phyloP scores from a whole-genome alignment of 164 flowering plant genomes.

The Protea cynaroides region DNA sequence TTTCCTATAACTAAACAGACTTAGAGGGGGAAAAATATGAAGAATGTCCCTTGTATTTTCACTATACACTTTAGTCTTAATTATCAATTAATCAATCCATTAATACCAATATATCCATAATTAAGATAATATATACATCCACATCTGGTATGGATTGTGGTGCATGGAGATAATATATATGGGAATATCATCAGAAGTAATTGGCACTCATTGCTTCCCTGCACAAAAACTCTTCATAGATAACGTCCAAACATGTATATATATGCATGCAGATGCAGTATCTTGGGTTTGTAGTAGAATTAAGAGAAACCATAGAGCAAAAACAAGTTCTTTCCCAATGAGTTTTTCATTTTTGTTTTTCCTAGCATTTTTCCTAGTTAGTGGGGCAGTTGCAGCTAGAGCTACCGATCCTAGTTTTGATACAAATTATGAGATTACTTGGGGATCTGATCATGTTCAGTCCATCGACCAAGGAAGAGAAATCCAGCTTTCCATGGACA shows the following conservation, averaged over 20 bases:
- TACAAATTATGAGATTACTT: constrained; percentile 29
- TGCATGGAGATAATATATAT: not conserved
- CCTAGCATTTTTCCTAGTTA: constrained; percentile 1
- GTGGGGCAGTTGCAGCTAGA: constrained; percentile 4
- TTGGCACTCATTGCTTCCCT: not conserved
- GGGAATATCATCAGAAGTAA: constrained; percentile 4
- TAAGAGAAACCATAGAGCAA: not conserved
- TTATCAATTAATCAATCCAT: no score
- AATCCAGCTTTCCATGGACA: constrained; percentile 47
- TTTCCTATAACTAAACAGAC: no score
- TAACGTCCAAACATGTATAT: not conserved
- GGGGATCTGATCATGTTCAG: constrained; percentile 38
- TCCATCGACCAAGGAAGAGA: constrained; percentile 28
- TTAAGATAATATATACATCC: no score
- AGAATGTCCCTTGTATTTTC: no score
- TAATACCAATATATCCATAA: no score
- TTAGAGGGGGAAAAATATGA: no score
- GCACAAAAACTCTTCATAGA: no score
- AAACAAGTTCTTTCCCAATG: not conserved
- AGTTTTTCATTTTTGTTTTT: constrained; percentile 5
- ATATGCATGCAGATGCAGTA: not conserved
- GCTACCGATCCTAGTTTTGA: constrained; percentile 16
- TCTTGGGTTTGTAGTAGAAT: not conserved
- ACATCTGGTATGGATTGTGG: constrained; percentile 9
- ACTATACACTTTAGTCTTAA: no score